Percentiles rank a stretch among this genome's conserved stretches.
Evolutionary conservation across 306 rosid species (phyloP).

Genomic region (Myrica gale): DNA sequence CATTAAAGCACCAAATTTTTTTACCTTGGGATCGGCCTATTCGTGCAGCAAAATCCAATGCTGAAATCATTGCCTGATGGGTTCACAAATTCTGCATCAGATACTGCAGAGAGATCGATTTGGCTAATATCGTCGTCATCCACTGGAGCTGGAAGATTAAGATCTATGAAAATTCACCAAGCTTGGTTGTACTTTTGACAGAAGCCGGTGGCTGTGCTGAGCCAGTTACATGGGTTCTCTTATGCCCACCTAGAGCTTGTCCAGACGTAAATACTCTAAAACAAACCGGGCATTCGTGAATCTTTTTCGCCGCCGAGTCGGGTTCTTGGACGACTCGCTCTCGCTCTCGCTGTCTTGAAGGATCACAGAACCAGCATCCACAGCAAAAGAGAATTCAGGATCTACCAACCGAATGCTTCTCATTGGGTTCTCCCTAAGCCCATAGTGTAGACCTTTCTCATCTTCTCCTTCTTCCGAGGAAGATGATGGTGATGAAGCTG

Average conservation of each 20-base stretch:
- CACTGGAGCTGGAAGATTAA: constrained; percentile 81
- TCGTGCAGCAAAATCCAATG: constrained; percentile 19
- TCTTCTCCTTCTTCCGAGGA: constrained; percentile 41
- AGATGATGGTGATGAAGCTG: constrained; percentile 43
- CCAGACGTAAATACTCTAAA: constrained; percentile 83
- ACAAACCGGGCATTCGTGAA: constrained; percentile 79
- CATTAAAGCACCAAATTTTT: constrained; percentile 35
- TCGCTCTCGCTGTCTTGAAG: constrained; percentile 83
- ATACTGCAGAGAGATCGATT: constrained; percentile 72
- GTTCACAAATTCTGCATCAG: constrained; percentile 71
- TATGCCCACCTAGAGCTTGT: constrained; percentile 96
- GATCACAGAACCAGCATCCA: constrained; percentile 55
- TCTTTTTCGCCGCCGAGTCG: constrained; percentile 65
- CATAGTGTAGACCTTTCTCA: constrained; percentile 39
- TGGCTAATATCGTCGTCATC: constrained; percentile 69
- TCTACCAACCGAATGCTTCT: constrained; percentile 54
- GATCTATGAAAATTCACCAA: constrained; percentile 63
- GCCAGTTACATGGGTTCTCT: constrained; percentile 79
- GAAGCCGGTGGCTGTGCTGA: constrained; percentile 27
- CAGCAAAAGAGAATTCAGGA: constrained; percentile 67
- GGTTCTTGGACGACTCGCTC: constrained; percentile 74
- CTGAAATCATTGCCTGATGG: constrained; percentile 23
- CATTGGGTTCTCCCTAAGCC: constrained; percentile 71
- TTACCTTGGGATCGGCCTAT: constrained; percentile 43
- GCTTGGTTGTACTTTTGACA: constrained; percentile 21